phyloP scores from a whole-genome alignment of 83 land plant genomes.

The Thuja plicata region DNA sequence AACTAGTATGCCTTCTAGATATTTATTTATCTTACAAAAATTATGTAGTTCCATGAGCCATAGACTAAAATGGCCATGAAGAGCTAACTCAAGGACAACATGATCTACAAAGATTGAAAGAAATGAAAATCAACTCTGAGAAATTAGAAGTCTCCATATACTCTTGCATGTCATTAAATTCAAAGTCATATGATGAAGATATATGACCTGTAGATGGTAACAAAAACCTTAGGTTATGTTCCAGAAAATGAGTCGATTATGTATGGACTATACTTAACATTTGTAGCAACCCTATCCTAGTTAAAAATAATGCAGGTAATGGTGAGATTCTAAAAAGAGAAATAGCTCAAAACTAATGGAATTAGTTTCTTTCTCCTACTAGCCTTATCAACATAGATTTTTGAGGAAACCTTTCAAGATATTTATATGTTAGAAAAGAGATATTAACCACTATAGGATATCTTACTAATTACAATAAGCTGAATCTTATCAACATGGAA shows the following conservation, averaged over 20 bases:
- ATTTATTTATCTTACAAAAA: too few relatives aligned
- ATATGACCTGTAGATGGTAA: slow-evolving; percentile 85
- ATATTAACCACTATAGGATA: background rate
- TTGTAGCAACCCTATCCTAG: slow-evolving; percentile 88
- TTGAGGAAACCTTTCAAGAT: slow-evolving; percentile 84
- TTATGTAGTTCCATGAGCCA: too few relatives aligned
- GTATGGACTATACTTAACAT: slow-evolving; percentile 83
- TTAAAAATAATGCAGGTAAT: slow-evolving; percentile 84
- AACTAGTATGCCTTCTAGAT: too few relatives aligned
- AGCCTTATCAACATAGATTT: slow-evolving; percentile 70
- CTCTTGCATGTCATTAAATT: too few relatives aligned
- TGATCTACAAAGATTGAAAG: too few relatives aligned
- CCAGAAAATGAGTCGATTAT: slow-evolving; percentile 72
- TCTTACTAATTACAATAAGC: background rate
- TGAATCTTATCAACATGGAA: background rate
- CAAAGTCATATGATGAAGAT: slow-evolving; percentile 5
- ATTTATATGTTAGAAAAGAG: slow-evolving; percentile 37
- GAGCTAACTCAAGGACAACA: too few relatives aligned
- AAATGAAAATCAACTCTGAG: too few relatives aligned
- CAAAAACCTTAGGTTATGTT: slow-evolving; percentile 77
- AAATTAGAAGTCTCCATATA: too few relatives aligned
- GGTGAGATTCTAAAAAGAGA: too few relatives aligned
- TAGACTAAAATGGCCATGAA: too few relatives aligned
- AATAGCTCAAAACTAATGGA: slow-evolving; percentile 80
- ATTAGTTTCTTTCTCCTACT: slow-evolving; percentile 87